phyloP scores from a whole-genome alignment of 805 yeast species.

The Myxozyma neglecta region DNA sequence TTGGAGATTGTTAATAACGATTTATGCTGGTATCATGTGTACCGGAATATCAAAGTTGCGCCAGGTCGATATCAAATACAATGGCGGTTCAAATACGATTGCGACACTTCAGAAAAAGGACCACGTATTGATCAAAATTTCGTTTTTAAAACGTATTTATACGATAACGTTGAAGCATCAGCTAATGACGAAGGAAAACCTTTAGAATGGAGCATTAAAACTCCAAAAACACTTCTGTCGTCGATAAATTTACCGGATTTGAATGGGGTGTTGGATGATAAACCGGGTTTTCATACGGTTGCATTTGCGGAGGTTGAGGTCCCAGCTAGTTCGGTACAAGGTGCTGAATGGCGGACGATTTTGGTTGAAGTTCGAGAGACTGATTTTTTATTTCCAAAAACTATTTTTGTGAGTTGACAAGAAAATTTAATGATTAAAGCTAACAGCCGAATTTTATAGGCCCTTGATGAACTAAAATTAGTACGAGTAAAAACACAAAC shows the following conservation, averaged over 20 bases:
- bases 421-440: background rate
- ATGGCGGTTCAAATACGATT: slow-evolving; percentile 7
- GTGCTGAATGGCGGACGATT: background rate
- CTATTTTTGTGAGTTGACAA: background rate
- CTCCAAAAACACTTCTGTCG: background rate
- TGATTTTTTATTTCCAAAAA: slow-evolving; percentile 4
- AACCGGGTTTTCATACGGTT: background rate
- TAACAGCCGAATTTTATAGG: background rate
- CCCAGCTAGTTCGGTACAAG: background rate
- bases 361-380: slow-evolving; percentile 6
- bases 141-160: background rate
- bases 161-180: background rate
- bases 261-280: slow-evolving; percentile 1
- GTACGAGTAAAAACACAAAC: background rate
- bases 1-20: background rate
- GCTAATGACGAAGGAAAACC: background rate
- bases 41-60: background rate
- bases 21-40: slow-evolving; percentile 5
- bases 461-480: background rate
- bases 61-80: slow-evolving; percentile 5
- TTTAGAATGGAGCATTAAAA: background rate
- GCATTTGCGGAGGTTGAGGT: slow-evolving; percentile 1
- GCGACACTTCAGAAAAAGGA: slow-evolving; percentile 4
- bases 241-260: slow-evolving; percentile 1
- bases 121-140: slow-evolving; percentile 6